These are phyloP conservation scores for Bipolaris cookei DNA, from an alignment of 2,329 filamentous ascomycete genomes.

Conservation along the genomic window DNA sequence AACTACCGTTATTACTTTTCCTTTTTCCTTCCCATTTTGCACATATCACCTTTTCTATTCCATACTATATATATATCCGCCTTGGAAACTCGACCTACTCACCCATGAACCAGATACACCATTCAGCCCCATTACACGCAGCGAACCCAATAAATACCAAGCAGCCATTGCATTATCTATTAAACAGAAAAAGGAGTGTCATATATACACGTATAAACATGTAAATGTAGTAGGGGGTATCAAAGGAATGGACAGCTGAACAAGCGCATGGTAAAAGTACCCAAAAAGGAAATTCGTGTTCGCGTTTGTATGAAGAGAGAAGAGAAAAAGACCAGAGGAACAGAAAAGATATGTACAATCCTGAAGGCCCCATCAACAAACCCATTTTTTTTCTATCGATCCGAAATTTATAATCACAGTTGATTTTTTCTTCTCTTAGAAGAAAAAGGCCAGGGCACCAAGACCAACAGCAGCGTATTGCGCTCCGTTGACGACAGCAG, in stretches of 20 bases:
- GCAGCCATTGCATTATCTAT: too few species aligned
- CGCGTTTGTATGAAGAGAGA: background rate
- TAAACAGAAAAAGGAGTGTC: background rate
- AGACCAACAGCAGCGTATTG: constrained; percentile 38
- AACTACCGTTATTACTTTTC: too few species aligned
- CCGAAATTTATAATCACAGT: too few species aligned
- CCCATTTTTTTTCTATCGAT: too few species aligned
- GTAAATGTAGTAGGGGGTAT: background rate
- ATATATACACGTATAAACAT: background rate
- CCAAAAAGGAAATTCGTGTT: background rate
- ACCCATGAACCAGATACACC: too few species aligned
- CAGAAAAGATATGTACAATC: background rate
- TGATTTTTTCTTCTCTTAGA: background rate
- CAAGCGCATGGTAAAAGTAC: background rate
- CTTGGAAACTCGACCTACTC: too few species aligned
- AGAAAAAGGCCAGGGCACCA: constrained; percentile 44
- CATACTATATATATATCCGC: too few species aligned
- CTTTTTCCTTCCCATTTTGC: too few species aligned
- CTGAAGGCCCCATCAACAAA: too few species aligned
- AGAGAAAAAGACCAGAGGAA: background rate
- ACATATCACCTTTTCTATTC: too few species aligned
- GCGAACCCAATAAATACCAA: too few species aligned
- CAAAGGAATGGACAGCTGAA: background rate
- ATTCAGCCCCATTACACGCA: too few species aligned
- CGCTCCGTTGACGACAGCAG: constrained; percentile 33